These are phyloP conservation scores for Gracilaria gracilis DNA, from an alignment of 23 red algal genomes.

Conservation along the genomic window DNA sequence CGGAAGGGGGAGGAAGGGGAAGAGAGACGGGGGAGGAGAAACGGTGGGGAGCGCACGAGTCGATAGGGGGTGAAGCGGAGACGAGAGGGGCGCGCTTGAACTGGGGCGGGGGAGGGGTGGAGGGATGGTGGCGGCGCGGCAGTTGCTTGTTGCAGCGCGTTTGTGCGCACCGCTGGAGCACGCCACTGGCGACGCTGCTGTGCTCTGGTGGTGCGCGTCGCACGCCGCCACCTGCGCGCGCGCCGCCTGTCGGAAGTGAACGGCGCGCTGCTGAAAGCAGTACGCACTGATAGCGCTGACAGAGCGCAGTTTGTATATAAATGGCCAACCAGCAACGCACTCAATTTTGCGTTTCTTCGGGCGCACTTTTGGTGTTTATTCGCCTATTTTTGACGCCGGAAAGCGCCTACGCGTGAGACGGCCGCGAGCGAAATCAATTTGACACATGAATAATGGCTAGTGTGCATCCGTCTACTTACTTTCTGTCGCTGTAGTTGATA, in stretches of 20 bases:
- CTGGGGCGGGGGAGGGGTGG: neutral
- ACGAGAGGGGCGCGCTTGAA: neutral
- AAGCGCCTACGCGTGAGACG: neutral
- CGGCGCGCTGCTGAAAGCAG: neutral
- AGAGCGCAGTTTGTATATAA: conserved; percentile 26
- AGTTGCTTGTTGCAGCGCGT: conserved; percentile 8
- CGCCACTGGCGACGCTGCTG: neutral
- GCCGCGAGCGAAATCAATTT: neutral
- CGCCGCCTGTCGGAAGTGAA: neutral
- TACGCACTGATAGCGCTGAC: neutral
- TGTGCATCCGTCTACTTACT: too few relatives aligned
- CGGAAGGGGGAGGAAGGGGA: neutral
- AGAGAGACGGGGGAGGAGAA: neutral
- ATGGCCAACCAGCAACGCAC: conserved; percentile 9
- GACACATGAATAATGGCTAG: too few relatives aligned
- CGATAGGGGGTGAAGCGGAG: neutral
- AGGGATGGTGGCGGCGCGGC: conserved; percentile 4
- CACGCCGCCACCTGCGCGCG: neutral
- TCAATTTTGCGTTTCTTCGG: neutral
- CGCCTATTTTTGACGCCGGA: neutral
- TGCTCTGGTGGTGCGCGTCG: neutral
- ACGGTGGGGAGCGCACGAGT: too few relatives aligned
- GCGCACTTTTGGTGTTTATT: neutral
- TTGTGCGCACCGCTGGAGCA: neutral
- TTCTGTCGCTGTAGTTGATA: too few relatives aligned